Percentiles rank a stretch among this genome's conserved stretches.
Evolutionary conservation across 495 filamentous ascomycete genomes (phyloP).

Genomic region (Pseudotulostoma volvatum): DNA sequence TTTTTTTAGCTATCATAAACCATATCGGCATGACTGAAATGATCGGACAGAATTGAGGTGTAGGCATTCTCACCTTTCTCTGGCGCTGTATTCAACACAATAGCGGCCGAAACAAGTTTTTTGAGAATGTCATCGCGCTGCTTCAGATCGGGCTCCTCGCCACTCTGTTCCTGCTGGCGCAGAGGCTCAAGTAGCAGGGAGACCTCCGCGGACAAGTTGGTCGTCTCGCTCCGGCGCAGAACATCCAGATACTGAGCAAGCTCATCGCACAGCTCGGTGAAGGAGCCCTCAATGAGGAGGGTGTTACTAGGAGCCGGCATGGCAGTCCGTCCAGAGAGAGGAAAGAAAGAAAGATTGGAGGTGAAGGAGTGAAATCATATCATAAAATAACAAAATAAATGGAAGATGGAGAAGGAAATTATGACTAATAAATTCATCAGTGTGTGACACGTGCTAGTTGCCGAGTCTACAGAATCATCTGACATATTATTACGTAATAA

Average conservation of each 20-base stretch:
- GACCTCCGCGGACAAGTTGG: constrained; percentile 50
- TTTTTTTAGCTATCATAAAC: not conserved
- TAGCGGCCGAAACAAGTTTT: constrained; percentile 63
- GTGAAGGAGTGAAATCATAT: constrained; percentile 7
- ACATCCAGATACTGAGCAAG: constrained; percentile 70
- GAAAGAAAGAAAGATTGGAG: constrained; percentile 7
- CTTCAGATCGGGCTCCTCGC: constrained; percentile 30
- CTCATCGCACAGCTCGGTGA: constrained; percentile 77
- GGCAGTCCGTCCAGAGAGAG: constrained; percentile 7
- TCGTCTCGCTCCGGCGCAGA: constrained; percentile 38
- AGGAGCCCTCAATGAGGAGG: constrained; percentile 81
- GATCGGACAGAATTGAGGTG: constrained; percentile 4
- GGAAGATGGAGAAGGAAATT: constrained; percentile 5
- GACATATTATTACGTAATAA: no score
- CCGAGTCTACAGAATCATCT: no score
- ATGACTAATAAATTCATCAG: not conserved
- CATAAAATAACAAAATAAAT: constrained; percentile 4
- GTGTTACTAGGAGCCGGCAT: constrained; percentile 40
- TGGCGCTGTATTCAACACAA: constrained; percentile 58
- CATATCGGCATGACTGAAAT: no score
- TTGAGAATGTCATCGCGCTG: constrained; percentile 76
- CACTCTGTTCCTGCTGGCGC: constrained; percentile 32
- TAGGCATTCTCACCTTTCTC: constrained; percentile 51
- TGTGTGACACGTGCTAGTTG: no score
- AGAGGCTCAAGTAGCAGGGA: constrained; percentile 50